These are phyloP conservation scores for Hemileia vastatrix DNA, from an alignment of 1,284 basidiomycete genomes.

Conservation along the genomic window DNA sequence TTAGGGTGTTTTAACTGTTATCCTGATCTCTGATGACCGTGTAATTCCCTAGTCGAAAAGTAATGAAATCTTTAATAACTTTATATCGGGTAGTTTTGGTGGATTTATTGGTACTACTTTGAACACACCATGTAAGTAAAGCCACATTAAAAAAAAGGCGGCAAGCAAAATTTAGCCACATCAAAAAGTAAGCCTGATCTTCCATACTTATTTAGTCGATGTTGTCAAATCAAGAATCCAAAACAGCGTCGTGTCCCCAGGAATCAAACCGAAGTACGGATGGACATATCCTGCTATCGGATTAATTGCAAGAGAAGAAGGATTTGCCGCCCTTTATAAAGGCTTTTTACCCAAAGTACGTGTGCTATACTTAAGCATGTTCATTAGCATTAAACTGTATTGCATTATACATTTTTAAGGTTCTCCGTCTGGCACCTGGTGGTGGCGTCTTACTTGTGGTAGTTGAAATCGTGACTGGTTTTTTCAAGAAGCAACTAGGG, in stretches of 20 bases:
- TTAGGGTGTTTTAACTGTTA: background rate
- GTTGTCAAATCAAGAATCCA: slow-evolving; percentile 96
- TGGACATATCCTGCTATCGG: slow-evolving; percentile 63
- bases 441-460: slow-evolving; percentile 87
- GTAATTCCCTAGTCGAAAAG: slow-evolving; percentile 52
- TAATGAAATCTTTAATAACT: slow-evolving; percentile 75
- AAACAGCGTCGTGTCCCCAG: slow-evolving; percentile 56
- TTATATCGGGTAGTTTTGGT: slow-evolving; percentile 77
- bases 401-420: slow-evolving; percentile 52
- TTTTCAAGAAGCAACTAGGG: slow-evolving; percentile 57
- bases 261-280: slow-evolving; percentile 71
- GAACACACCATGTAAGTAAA: slow-evolving; percentile 48
- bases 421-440: slow-evolving; percentile 78
- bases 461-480: slow-evolving; percentile 66
- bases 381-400: background rate
- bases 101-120: slow-evolving; percentile 68
- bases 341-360: slow-evolving; percentile 57
- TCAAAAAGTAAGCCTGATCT: slow-evolving; percentile 60
- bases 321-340: slow-evolving; percentile 80
- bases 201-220: slow-evolving; percentile 60
- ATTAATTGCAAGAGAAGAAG: slow-evolving; percentile 81
- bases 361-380: slow-evolving; percentile 2
- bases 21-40: slow-evolving; percentile 1
- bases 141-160: background rate
- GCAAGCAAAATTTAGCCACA: background rate